Percentiles rank a stretch among this genome's conserved stretches.
These are phyloP conservation scores for Flaveria trinervia DNA, from an alignment of 129 eudicot species.

Conservation along the genomic window DNA sequence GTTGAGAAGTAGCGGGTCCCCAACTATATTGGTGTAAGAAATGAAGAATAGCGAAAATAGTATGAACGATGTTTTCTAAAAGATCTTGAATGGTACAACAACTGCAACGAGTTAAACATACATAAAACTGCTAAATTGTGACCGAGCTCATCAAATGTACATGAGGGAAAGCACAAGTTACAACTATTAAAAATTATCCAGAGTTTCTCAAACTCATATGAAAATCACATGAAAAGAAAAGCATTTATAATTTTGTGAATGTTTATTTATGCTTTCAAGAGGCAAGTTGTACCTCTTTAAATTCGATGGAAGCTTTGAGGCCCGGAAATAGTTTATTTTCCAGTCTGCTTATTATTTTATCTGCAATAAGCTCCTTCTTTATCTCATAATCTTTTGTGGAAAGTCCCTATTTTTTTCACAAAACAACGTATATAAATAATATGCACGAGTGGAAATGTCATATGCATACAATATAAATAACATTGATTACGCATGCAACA, in stretches of 20 bases:
- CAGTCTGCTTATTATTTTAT: slow-evolving; percentile 77
- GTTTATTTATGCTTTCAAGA: neutral
- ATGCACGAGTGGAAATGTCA: neutral
- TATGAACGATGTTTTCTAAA: too few relatives aligned
- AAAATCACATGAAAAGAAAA: neutral
- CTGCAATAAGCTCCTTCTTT: slow-evolving; percentile 91
- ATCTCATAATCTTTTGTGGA: slow-evolving; percentile 68
- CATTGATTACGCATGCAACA: too few relatives aligned
- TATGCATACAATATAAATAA: too few relatives aligned
- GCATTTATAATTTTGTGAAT: neutral
- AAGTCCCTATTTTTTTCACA: slow-evolving; percentile 53
- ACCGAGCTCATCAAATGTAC: neutral
- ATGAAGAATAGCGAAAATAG: too few relatives aligned
- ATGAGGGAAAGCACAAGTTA: slow-evolving; percentile 19
- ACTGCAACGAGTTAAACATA: too few relatives aligned
- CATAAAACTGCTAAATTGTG: too few relatives aligned
- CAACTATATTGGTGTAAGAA: neutral
- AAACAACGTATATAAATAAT: slow-evolving; percentile 2
- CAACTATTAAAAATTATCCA: neutral
- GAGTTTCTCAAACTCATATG: neutral
- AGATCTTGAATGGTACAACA: too few relatives aligned
- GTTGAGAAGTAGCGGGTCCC: neutral
- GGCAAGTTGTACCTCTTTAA: slow-evolving; percentile 69
- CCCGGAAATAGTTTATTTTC: slow-evolving; percentile 94
- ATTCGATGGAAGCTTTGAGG: slow-evolving; percentile 70